Evolutionary conservation across 495 filamentous ascomycete genomes (phyloP), one percentile per base, ranked within the genome.

Genomic region (Penicillium argentinense): DNA sequence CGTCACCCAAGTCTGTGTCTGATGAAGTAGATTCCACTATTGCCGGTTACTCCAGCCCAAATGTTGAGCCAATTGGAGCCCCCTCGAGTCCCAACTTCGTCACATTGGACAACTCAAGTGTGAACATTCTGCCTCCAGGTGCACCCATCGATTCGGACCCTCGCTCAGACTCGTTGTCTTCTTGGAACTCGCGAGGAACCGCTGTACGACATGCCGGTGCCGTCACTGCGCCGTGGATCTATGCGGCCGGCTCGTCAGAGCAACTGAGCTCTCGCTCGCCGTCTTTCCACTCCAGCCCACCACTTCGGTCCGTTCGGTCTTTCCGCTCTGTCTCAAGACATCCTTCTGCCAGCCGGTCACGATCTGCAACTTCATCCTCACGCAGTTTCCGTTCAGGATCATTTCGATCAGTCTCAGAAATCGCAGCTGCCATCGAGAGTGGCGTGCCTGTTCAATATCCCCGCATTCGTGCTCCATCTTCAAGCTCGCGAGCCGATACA

Each of bases 131-230:
- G n/a, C 62, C 53, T 9, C 54, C 62, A 19, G 66, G 62, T 6
- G 58, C 64, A 2, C 65, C 63, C 1, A 64, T 60, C 26, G 68
- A 71, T 12, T 65, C 69, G 2, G 64, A 60, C 5, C 65, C 63
- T 0, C 63, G 70, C 13, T 67, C 67, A 0, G 72, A 74, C 37
- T 77, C 75, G 1, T 45, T 77, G 5, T 75, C 71, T 0, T 78
- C 75, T 1, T 56, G 66, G 34, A 72, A 77, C 36, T 77, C 75
- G 1, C 51, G 73, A n/a, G 75, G 75, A 18, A 80, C 77, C 4
- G 75, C 75, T 21, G 73, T 64, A 34, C 57, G 67, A 53, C 67
- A 70, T 46, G 48, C 53, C 24, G 64, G 64, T 13, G 66, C 60
- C 12, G n/a, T n/a, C n/a, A n/a, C n/a, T n/a, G 54, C 60, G 13